Percentiles rank a stretch among this genome's conserved stretches.
Evolutionary conservation across 495 filamentous ascomycete genomes (phyloP).

Genomic region (Penicillium turbatum): DNA sequence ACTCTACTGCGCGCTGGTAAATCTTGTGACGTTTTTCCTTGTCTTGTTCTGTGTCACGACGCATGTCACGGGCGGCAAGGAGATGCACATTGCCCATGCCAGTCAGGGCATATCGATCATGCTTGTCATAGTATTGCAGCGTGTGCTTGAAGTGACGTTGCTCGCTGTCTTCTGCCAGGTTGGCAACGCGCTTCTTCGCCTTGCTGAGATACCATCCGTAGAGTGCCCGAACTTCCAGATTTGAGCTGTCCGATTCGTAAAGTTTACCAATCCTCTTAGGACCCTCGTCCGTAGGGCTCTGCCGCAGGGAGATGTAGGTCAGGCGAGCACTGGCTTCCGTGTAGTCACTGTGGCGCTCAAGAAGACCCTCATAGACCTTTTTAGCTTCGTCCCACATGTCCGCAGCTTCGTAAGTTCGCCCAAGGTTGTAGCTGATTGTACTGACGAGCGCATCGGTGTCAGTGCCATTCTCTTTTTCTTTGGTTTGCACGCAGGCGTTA

Average conservation of each 20-base stretch:
- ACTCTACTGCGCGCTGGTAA: constrained; percentile 90
- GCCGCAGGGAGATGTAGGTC: constrained; percentile 83
- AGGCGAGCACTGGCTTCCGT: constrained; percentile 83
- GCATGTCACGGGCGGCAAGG: constrained; percentile 85
- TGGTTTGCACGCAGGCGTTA: constrained; percentile 72
- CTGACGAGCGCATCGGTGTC: constrained; percentile 89
- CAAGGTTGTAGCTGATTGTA: constrained; percentile 92
- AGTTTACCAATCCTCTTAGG: constrained; percentile 78
- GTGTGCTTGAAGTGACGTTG: constrained; percentile 94
- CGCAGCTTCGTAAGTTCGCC: constrained; percentile 88
- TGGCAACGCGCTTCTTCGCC: constrained; percentile 71
- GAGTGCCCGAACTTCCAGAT: constrained; percentile 85
- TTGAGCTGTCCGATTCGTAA: constrained; percentile 69
- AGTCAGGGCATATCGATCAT: constrained; percentile 88
- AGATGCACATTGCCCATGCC: constrained; percentile 96
- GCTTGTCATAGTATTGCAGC: constrained; percentile 89
- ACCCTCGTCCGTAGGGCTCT: constrained; percentile 77
- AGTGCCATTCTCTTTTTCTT: constrained; percentile 53
- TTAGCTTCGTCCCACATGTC: constrained; percentile 77
- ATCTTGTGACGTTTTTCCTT: constrained; percentile 81
- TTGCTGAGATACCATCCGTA: constrained; percentile 93
- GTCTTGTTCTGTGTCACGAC: constrained; percentile 78
- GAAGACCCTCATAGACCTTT: constrained; percentile 77
- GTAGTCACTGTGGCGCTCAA: constrained; percentile 81
- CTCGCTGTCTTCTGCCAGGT: constrained; percentile 85